phyloP scores from a whole-genome alignment of 495 filamentous ascomycete species.

The Penicillium angulare region DNA sequence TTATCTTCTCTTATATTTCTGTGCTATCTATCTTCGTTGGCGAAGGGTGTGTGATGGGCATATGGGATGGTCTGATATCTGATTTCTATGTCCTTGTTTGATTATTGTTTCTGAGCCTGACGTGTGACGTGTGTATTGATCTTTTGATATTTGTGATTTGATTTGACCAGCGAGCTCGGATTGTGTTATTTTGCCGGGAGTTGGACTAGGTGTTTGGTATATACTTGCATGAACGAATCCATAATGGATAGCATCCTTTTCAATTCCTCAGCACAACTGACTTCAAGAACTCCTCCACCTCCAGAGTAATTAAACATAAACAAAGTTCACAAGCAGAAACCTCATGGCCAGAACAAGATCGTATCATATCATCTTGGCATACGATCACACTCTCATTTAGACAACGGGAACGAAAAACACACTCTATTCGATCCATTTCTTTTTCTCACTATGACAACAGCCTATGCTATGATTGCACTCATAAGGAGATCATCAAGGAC shows the following conservation, averaged over 20 bases:
- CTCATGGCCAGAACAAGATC: too few species aligned
- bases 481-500: too few species aligned
- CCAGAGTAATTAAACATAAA: background rate
- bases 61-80: slow-evolving; percentile 17
- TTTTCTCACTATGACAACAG: too few species aligned
- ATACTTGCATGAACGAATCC: slow-evolving; percentile 20
- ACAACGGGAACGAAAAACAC: too few species aligned
- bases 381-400: too few species aligned
- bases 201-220: slow-evolving; percentile 22
- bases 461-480: too few species aligned
- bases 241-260: background rate
- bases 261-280: background rate
- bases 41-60: slow-evolving; percentile 20
- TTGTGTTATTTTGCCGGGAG: slow-evolving; percentile 14
- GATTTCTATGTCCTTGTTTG: slow-evolving; percentile 16
- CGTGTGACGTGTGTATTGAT: slow-evolving; percentile 32
- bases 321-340: background rate
- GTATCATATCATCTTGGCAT: too few species aligned
- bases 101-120: slow-evolving; percentile 26
- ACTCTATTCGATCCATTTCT: too few species aligned
- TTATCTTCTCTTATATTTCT: slow-evolving; percentile 4
- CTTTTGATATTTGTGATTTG: slow-evolving; percentile 20
- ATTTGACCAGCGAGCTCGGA: slow-evolving; percentile 13
- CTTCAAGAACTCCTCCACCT: background rate
- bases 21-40: slow-evolving; percentile 4